These are phyloP conservation scores for Alternaria postmessia DNA, from an alignment of 2,329 filamentous ascomycete species.

Conservation along the genomic window DNA sequence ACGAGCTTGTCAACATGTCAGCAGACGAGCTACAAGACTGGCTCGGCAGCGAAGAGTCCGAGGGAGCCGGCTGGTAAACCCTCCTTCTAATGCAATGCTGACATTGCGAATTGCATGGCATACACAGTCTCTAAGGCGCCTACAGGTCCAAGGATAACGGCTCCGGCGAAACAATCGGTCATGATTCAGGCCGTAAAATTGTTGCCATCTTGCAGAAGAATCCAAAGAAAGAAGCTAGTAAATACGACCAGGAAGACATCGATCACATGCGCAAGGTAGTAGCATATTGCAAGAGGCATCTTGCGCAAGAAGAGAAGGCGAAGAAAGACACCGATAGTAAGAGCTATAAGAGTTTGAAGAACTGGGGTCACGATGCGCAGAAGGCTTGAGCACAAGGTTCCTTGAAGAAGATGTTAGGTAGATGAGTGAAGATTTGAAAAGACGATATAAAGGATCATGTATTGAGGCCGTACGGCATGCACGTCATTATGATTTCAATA, in stretches of 20 bases:
- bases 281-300: conserved; percentile 70
- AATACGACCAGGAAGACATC: conserved; percentile 66
- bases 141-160: conserved; percentile 56
- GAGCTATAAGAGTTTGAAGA: conserved; percentile 58
- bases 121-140: not conserved
- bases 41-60: conserved; percentile 67
- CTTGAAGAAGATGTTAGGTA: not conserved
- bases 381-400: conserved; percentile 26
- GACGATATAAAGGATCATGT: not conserved
- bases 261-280: conserved; percentile 70
- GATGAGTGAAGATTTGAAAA: not conserved
- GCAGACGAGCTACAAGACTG: conserved; percentile 67
- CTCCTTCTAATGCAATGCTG: not conserved
- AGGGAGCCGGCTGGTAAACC: conserved; percentile 63
- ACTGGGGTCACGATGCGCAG: conserved; percentile 49
- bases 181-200: conserved; percentile 69
- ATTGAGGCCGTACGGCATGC: not conserved
- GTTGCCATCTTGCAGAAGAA: conserved; percentile 70
- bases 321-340: conserved; percentile 65
- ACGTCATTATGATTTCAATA: not conserved
- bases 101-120: conserved; percentile 1
- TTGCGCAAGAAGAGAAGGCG: conserved; percentile 68
- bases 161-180: conserved; percentile 69
- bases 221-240: conserved; percentile 63
- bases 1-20: conserved; percentile 72